These are phyloP conservation scores for Stenocarpella maydis DNA, from an alignment of 2,329 filamentous ascomycete genomes.

Conservation along the genomic window DNA sequence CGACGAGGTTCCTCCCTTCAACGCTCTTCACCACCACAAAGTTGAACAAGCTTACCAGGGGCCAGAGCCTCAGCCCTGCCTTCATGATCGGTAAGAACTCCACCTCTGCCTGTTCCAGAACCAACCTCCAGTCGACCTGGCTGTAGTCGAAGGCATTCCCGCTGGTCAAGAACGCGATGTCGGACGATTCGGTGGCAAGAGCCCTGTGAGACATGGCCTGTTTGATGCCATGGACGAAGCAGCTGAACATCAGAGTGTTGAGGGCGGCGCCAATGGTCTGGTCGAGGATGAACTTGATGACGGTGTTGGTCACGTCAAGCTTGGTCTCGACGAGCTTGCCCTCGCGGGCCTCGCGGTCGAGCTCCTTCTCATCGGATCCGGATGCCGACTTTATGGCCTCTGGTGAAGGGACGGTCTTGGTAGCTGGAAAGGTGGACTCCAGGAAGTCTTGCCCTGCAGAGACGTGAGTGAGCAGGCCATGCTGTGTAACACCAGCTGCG, in stretches of 20 bases:
- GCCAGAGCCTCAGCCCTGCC: slow-evolving; percentile 78
- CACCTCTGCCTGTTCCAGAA: slow-evolving; percentile 53
- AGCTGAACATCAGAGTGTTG: slow-evolving; percentile 72
- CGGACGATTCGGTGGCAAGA: slow-evolving; percentile 43
- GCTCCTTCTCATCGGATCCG: slow-evolving; percentile 53
- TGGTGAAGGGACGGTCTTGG: slow-evolving; percentile 53
- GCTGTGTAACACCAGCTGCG: neutral
- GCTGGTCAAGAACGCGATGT: slow-evolving; percentile 47
- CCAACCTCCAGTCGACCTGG: slow-evolving; percentile 53
- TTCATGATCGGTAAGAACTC: slow-evolving; percentile 72
- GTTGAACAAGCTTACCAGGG: slow-evolving; percentile 71
- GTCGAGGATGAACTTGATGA: slow-evolving; percentile 73
- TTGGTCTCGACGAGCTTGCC: slow-evolving; percentile 56
- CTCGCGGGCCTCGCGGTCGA: slow-evolving; percentile 53
- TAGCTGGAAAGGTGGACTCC: slow-evolving; percentile 77
- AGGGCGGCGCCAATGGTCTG: slow-evolving; percentile 71
- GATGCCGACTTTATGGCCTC: slow-evolving; percentile 51
- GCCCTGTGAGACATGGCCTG: slow-evolving; percentile 54
- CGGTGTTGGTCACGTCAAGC: slow-evolving; percentile 69
- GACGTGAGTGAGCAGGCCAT: slow-evolving; percentile 29
- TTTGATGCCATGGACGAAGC: slow-evolving; percentile 65
- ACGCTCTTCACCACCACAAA: slow-evolving; percentile 72
- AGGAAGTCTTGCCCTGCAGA: slow-evolving; percentile 75
- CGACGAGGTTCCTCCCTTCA: slow-evolving; percentile 71
- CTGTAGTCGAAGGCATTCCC: slow-evolving; percentile 53